Base-by-base conservation (phyloP, 139 green algal genomes). In the Haematococcus lacustris region DNA sequence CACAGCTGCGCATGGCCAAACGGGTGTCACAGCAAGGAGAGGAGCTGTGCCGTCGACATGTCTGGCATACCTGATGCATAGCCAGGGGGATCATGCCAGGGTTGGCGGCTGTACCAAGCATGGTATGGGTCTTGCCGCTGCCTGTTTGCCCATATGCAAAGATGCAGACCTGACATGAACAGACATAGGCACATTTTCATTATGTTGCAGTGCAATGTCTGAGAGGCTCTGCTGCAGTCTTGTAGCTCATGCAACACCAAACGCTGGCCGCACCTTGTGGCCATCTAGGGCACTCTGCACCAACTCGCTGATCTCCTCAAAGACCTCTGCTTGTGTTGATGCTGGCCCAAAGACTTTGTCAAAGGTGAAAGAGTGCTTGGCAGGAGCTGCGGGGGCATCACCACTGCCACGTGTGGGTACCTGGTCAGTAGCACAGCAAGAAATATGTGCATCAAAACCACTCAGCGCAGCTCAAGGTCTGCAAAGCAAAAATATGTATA, bases 121-220 rank as follows among this genome's bases (percentile, higher is more conserved):
- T 96, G 33, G 89, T 96, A 82, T 90, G 85, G 13, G 90, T 94
- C 84, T 96, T 96, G 73, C 90, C 90, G 70, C 82, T 91, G 70
- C 91, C 91, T 2, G 91, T 96, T 78, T 96, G 90, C 39, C 91
- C 91, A 67, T 96, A 96, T 1, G 91, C 91, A 83, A 96, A 96
- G 73, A 96, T 93, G 86, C 89, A 96, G 0, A 94, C 89, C 85
- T 96, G 74, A 28, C n/a, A n/a, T n/a, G n/a, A n/a, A n/a, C n/a
- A n/a, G 30, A 1, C 32, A 72, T 3, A 32, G 23, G 23, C 23
- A 34, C 17, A 13, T n/a, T 35, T 65, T 9, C 47, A 57, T 57
- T 9, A 57, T 57, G 47, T 2, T 37, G 62, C 65, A 59, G 65
- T 34, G 65, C 3, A 30, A 26, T 17, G 17, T 53, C 9, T 53